A percentile compares a stretch with the other conserved stretches of the same genome.
Conservation (phyloP, 1,139 yeast genomes). For the Nematodospora anomalae region DNA sequence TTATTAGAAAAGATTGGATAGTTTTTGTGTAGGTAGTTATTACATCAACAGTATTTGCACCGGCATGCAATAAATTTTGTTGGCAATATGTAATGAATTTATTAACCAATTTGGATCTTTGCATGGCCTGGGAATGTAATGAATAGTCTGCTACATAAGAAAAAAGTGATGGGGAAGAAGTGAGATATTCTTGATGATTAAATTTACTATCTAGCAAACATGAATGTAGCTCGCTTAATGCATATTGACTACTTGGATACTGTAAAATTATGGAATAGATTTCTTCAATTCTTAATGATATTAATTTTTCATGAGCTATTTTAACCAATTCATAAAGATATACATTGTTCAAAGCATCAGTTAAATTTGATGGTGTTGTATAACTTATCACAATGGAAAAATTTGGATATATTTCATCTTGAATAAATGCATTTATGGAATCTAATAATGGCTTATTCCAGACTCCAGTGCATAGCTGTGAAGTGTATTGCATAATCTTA, state of each 20-base stretch:
- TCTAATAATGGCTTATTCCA: conserved; percentile 47
- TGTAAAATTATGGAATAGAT: conserved; percentile 60
- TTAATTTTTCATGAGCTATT: conserved; percentile 47
- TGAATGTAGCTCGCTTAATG: conserved; percentile 63
- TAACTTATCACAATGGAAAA: conserved; percentile 28
- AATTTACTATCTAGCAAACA: conserved; percentile 35
- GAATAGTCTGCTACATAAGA: conserved; percentile 22
- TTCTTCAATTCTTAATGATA: conserved; percentile 57
- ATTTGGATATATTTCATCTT: conserved; percentile 39
- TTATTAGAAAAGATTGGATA: conserved; percentile 65
- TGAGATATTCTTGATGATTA: conserved; percentile 13
- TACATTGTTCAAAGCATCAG: conserved; percentile 18
- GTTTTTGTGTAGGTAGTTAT: conserved; percentile 70
- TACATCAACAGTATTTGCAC: conserved; percentile 76
- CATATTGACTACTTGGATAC: conserved; percentile 59
- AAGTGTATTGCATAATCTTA: conserved; percentile 41
- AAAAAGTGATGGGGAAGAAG: conserved; percentile 14
- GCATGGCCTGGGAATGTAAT: conserved; percentile 30
- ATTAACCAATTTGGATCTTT: conserved; percentile 55
- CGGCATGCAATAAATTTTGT: conserved; percentile 67
- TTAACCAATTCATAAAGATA: conserved; percentile 34
- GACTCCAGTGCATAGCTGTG: conserved; percentile 30
- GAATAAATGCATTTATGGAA: conserved; percentile 38
- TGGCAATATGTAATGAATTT: conserved; percentile 54
- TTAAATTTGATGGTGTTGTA: conserved; percentile 13